Conservation (phyloP, 768 basidiomycete genomes). For the Russula earlei region DNA sequence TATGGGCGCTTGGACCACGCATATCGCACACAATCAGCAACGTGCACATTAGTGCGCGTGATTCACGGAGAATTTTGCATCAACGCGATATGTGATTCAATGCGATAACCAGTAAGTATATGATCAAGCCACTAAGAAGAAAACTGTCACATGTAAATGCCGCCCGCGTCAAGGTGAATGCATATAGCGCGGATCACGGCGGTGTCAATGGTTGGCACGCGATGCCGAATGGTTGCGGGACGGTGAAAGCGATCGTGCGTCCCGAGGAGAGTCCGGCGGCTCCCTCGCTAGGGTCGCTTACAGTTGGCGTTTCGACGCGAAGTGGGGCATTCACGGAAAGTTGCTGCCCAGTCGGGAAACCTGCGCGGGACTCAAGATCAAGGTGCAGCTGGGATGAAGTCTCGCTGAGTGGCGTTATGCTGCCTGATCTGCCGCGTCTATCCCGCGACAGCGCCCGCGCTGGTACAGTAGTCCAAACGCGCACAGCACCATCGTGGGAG, state of each 20-base stretch:
- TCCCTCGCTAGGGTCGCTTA: constrained; percentile 4
- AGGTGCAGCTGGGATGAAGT: constrained; percentile 10
- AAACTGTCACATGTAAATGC: background rate
- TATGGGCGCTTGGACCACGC: constrained; percentile 7
- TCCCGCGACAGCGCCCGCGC: constrained; percentile 15
- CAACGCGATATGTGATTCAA: background rate
- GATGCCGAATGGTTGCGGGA: background rate
- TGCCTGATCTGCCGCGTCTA: constrained; percentile 5
- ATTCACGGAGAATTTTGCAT: background rate
- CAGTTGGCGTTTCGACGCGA: background rate
- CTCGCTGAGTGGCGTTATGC: constrained; percentile 13
- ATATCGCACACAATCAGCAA: constrained; percentile 3
- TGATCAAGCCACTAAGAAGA: background rate
- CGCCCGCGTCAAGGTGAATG: background rate
- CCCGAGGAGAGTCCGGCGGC: background rate
- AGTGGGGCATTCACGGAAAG: background rate
- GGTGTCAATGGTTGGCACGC: background rate
- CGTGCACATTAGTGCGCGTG: background rate
- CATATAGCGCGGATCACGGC: background rate
- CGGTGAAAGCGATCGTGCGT: constrained; percentile 7
- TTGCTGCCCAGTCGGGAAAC: constrained; percentile 4
- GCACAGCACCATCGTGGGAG: constrained; percentile 64
- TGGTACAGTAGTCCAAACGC: constrained; percentile 53
- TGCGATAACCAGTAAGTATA: background rate
- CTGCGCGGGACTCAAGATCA: constrained; percentile 9